Evolutionary conservation across 805 yeast species (phyloP).

Genomic region (Hanseniaspora meyeri): DNA sequence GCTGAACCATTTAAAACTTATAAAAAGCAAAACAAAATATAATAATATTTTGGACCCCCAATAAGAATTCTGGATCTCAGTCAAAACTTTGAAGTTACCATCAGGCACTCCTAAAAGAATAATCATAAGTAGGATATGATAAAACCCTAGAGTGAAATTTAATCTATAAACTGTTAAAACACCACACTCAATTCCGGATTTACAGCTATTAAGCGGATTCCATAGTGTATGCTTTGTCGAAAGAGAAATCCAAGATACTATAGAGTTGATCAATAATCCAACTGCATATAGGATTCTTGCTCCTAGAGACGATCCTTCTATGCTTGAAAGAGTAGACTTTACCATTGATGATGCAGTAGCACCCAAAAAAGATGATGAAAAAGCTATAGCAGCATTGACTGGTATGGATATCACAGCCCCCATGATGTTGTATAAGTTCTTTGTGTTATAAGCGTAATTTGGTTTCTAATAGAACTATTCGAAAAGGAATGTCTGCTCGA

Average conservation of each 20-base stretch:
- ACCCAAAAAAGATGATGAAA: slow-evolving; percentile 65
- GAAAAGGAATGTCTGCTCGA: no score
- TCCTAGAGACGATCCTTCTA: slow-evolving; percentile 58
- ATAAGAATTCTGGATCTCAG: slow-evolving; percentile 72
- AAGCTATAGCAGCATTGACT: slow-evolving; percentile 44
- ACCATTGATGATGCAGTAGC: slow-evolving; percentile 67
- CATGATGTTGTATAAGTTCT: slow-evolving; percentile 28
- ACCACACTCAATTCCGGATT: slow-evolving; percentile 68
- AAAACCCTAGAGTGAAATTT: slow-evolving; percentile 71
- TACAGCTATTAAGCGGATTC: slow-evolving; percentile 66
- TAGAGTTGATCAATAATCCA: slow-evolving; percentile 61
- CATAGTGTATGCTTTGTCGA: slow-evolving; percentile 66
- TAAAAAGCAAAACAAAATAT: slow-evolving; percentile 46
- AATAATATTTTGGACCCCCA: slow-evolving; percentile 67
- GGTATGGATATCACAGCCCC: slow-evolving; percentile 67
- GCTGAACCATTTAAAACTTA: slow-evolving; percentile 59
- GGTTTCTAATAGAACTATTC: not conserved
- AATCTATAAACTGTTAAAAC: slow-evolving; percentile 90
- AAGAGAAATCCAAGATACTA: slow-evolving; percentile 78
- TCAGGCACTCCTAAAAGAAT: slow-evolving; percentile 64
- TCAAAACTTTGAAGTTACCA: slow-evolving; percentile 52
- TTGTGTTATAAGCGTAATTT: not conserved
- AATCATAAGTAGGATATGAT: slow-evolving; percentile 61
- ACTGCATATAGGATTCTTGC: slow-evolving; percentile 82
- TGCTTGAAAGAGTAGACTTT: slow-evolving; percentile 37